Evolutionary conservation across 768 basidiomycete species (phyloP).

Genomic region (Tylopilus plumbeoviolaceoides): DNA sequence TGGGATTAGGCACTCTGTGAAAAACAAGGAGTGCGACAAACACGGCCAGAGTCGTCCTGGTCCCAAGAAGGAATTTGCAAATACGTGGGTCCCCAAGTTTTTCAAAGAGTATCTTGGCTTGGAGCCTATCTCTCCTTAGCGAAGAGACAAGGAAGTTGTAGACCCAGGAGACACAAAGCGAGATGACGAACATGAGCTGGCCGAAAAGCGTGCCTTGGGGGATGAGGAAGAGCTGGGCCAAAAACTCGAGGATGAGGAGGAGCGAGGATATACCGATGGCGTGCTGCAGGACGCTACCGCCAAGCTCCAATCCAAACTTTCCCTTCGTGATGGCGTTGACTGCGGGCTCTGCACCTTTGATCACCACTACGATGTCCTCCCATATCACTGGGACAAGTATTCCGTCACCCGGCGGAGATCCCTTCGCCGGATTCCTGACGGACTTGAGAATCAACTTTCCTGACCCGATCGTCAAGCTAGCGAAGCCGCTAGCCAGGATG

Average conservation of each 20-base stretch:
- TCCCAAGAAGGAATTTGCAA: slow-evolving; percentile 11
- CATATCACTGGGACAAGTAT: slow-evolving; percentile 12
- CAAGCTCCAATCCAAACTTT: slow-evolving; percentile 18
- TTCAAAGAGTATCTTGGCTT: slow-evolving; percentile 20
- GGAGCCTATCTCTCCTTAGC: slow-evolving; percentile 25
- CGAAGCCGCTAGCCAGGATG: slow-evolving; percentile 27
- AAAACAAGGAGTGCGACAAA: slow-evolving; percentile 15
- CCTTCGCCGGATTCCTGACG: slow-evolving; percentile 9
- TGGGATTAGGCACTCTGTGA: slow-evolving; percentile 3
- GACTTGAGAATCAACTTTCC: slow-evolving; percentile 18
- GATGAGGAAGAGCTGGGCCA: slow-evolving; percentile 31
- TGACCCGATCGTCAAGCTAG: slow-evolving; percentile 24
- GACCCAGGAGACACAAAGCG: slow-evolving; percentile 32
- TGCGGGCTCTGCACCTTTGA: slow-evolving; percentile 26
- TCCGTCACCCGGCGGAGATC: slow-evolving; percentile 27
- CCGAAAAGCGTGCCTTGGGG: slow-evolving; percentile 32
- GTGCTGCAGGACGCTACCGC: background rate
- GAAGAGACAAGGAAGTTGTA: slow-evolving; percentile 30
- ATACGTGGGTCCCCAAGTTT: slow-evolving; percentile 11
- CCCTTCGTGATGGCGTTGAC: slow-evolving; percentile 30
- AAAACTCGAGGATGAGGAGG: slow-evolving; percentile 27
- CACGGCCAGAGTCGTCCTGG: slow-evolving; percentile 15
- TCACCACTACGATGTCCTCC: slow-evolving; percentile 21
- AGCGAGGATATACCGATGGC: slow-evolving; percentile 25
- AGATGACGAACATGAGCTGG: slow-evolving; percentile 33